Conservation (phyloP, 163 green algal species). For the Scenedesmus sp. region DNA sequence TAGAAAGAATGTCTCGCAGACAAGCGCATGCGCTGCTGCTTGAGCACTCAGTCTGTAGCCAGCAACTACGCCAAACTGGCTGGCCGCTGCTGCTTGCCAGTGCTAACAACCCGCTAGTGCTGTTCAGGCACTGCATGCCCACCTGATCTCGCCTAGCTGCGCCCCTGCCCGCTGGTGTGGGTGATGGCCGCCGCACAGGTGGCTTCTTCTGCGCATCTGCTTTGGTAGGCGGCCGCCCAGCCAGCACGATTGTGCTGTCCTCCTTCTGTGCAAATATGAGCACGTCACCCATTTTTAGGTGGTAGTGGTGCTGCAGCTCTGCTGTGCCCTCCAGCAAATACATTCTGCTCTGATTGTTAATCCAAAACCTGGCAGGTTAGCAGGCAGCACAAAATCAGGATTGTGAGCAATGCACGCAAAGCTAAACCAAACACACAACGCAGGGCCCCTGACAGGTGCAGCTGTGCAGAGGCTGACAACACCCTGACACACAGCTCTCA, state of each 20-base stretch:
- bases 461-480: neutral
- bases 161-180: conserved; percentile 41
- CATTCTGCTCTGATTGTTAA: conserved; percentile 88
- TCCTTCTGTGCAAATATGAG: conserved; percentile 85
- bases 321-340: conserved; percentile 87
- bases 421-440: no score
- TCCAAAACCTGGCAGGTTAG: conserved; percentile 76
- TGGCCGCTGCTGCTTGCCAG: neutral
- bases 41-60: no score
- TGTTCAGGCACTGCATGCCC: neutral
- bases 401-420: no score
- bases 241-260: conserved; percentile 63
- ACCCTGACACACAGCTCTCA: neutral
- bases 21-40: no score
- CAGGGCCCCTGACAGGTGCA: no score
- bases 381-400: neutral
- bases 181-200: conserved; percentile 38
- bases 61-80: neutral
- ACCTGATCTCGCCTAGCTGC: conserved; percentile 14
- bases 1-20: no score
- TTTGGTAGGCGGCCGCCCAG: conserved; percentile 54
- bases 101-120: neutral
- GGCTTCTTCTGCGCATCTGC: conserved; percentile 63
- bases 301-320: conserved; percentile 76
- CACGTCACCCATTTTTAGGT: conserved; percentile 83